Base-by-base conservation (phyloP, 345 rosid species). In the Ceriops tagal region DNA sequence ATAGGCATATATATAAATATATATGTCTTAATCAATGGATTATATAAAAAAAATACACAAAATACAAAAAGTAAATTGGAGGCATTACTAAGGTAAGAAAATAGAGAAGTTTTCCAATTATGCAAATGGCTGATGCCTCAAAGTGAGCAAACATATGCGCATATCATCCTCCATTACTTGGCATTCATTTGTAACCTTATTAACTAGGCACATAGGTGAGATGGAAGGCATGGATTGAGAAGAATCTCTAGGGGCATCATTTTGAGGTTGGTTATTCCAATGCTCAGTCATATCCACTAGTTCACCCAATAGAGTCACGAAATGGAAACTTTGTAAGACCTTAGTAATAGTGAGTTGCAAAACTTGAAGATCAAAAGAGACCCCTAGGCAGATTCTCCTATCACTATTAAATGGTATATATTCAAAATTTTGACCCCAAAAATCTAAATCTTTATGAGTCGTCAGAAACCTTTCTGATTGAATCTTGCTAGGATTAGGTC, bases 271-370 rank as follows among this genome's bases (percentile, higher is more conserved):
- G 66, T 11, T 18, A 63, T 24, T 24, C 66, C 66, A 3, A 22
- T 16, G 15, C 66, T 22, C 1, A 1, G 34, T 59, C 75, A 72
- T 72, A 52, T 43, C 32, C n/a, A 63, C 32, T 15, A 20, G n/a
- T 9, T 13, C 30, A 39, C 19, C 53, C 5, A 27, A 10, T 2
- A 16, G 35, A 1, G 59, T 55, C 51, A 11, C 21, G 0, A 56
- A 22, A 3, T 67, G 32, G 9, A 57, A 57, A 21, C 62, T 62
- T 9, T 67, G 71, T n/a, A 67, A 47, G 3, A 67, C n/a, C 49
- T n/a, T 16, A 21, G 63, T 62, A 7, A 67, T 21, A 15, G 71
- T 39, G n/a, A 67, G 53, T 19, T 67, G 71, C 71, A 67, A 31
- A 67, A 57, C 71, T 51, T 24, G 63, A 39, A 34, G 62, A 21